Evolutionary conservation across 768 basidiomycete species (phyloP).

Genomic region (Termitomyces titanicus): DNA sequence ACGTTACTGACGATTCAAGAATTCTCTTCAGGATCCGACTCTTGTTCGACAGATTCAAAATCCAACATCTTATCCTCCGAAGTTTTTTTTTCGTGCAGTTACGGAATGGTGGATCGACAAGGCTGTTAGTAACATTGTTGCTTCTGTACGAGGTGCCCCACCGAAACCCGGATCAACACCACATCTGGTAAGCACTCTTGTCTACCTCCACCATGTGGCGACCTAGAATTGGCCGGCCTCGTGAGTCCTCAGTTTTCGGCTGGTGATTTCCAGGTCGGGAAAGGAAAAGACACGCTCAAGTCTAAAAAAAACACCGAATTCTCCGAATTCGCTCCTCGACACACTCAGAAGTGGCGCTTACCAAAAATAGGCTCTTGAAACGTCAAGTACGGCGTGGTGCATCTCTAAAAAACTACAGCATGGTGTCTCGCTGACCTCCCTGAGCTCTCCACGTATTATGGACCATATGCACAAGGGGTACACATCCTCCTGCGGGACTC

Average conservation of each 20-base stretch:
- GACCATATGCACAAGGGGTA: background rate
- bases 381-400: background rate
- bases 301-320: background rate
- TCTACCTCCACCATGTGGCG: too few relatives aligned
- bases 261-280: background rate
- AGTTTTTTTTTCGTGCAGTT: background rate
- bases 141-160: conserved; percentile 15
- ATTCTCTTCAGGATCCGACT: too few relatives aligned
- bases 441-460: background rate
- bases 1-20: too few relatives aligned
- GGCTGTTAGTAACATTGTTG: too few relatives aligned
- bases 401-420: background rate
- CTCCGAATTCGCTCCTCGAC: background rate
- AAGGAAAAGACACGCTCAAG: background rate
- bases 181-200: too few relatives aligned
- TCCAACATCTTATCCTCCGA: background rate
- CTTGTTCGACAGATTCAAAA: background rate
- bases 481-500: background rate
- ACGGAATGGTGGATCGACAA: background rate
- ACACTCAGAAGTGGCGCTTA: background rate
- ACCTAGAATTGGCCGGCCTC: background rate
- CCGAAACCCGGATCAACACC: too few relatives aligned
- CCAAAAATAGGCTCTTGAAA: background rate
- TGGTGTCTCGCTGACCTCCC: background rate
- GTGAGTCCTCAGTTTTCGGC: background rate